phyloP scores from a whole-genome alignment of 345 rosid genomes.

The thale cress (Arabidopsis thaliana) region DNA sequence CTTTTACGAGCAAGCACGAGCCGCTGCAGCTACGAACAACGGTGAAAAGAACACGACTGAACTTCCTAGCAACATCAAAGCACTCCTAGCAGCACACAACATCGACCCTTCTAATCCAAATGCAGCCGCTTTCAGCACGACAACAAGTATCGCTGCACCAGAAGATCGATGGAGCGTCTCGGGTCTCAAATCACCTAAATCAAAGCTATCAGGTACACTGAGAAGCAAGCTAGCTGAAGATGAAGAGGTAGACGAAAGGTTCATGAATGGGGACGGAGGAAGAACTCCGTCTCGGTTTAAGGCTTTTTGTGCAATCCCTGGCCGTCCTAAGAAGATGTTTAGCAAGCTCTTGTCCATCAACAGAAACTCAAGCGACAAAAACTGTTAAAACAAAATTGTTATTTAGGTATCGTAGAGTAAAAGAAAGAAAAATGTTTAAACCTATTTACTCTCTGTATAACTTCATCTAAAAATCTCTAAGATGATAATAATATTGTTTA shows the following conservation, averaged over 20 bases:
- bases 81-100: conserved; percentile 72
- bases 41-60: conserved; percentile 69
- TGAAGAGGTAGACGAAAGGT: conserved; percentile 64
- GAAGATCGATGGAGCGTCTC: conserved; percentile 97
- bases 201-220: conserved; percentile 68
- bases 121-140: conserved; percentile 66
- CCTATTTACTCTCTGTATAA: conserved; percentile 9
- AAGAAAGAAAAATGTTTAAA: conserved; percentile 33
- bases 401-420: conserved; percentile 38
- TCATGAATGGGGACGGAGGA: conserved; percentile 62
- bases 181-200: conserved; percentile 78
- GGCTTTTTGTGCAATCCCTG: conserved; percentile 81
- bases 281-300: conserved; percentile 68
- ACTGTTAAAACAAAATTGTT: conserved; percentile 13
- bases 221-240: conserved; percentile 89
- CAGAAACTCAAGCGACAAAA: conserved; percentile 54
- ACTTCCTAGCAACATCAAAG: conserved; percentile 86
- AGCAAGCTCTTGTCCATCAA: conserved; percentile 64
- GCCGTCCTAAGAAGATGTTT: conserved; percentile 63
- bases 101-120: conserved; percentile 75
- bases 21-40: conserved; percentile 52
- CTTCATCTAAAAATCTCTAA: conserved; percentile 33
- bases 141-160: conserved; percentile 58
- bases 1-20: conserved; percentile 93
- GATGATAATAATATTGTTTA: conserved; percentile 26